Conservation (phyloP, 805 yeast species). For the Ogataea pignaliae region DNA sequence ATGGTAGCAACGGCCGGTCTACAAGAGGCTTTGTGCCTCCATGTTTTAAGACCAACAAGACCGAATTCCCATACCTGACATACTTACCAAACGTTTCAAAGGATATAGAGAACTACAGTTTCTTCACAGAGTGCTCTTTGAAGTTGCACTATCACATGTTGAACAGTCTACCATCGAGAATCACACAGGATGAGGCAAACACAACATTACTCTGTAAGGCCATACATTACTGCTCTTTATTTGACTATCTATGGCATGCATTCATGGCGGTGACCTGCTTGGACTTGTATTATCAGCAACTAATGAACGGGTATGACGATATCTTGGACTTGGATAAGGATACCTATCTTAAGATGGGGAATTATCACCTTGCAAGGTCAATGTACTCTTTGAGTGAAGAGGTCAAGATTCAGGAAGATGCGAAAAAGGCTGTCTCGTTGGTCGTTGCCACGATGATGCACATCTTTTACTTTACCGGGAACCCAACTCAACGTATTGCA, state of each 20-base stretch:
- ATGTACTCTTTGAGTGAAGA: slow-evolving; percentile 16
- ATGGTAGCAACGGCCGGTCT: neutral
- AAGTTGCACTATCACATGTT: slow-evolving; percentile 13
- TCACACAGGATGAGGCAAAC: slow-evolving; percentile 13
- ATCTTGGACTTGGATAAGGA: slow-evolving; percentile 13
- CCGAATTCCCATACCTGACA: slow-evolving; percentile 12
- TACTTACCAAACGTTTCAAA: slow-evolving; percentile 7
- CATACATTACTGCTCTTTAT: slow-evolving; percentile 8
- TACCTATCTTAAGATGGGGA: slow-evolving; percentile 17
- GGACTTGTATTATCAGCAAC: slow-evolving; percentile 21
- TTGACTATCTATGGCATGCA: slow-evolving; percentile 19
- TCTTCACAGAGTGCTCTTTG: slow-evolving; percentile 12
- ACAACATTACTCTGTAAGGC: slow-evolving; percentile 9
- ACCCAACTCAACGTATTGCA: slow-evolving; percentile 15
- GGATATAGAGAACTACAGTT: slow-evolving; percentile 15
- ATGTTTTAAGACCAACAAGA: slow-evolving; percentile 15
- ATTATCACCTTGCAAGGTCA: slow-evolving; percentile 20
- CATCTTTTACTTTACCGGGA: slow-evolving; percentile 16
- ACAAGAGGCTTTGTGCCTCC: slow-evolving; percentile 8
- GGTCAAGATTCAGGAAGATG: slow-evolving; percentile 12
- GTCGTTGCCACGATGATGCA: slow-evolving; percentile 17
- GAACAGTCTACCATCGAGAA: slow-evolving; percentile 16
- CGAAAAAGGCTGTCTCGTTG: slow-evolving; percentile 14
- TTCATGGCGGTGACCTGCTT: slow-evolving; percentile 15
- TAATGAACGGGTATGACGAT: slow-evolving; percentile 16